Percentiles rank a stretch among this genome's conserved stretches.
These are phyloP conservation scores for Aspergillus brunneoviolaceus DNA, from an alignment of 2,329 filamentous ascomycete genomes.

Conservation along the genomic window DNA sequence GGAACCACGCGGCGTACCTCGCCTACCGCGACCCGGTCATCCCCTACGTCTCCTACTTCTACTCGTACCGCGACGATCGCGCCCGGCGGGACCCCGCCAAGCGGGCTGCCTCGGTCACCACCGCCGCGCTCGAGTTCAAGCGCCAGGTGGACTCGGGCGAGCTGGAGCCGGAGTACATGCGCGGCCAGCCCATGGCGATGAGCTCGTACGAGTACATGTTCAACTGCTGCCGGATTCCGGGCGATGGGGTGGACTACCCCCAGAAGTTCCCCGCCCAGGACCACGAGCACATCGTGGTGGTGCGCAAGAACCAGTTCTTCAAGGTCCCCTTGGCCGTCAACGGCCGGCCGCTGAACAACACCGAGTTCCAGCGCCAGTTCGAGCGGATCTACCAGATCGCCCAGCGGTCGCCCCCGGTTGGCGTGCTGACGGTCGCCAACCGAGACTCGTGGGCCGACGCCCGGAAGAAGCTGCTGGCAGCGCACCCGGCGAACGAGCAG, in stretches of 20 bases:
- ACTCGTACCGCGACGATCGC: constrained; percentile 93
- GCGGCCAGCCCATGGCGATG: constrained; percentile 96
- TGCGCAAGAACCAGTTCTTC: constrained; percentile 97
- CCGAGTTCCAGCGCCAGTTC: constrained; percentile 90
- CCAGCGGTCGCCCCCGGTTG: constrained; percentile 69
- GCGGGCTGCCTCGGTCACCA: constrained; percentile 86
- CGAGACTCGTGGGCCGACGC: constrained; percentile 90
- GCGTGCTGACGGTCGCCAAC: constrained; percentile 85
- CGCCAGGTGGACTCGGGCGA: constrained; percentile 78
- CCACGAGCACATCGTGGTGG: constrained; percentile 83
- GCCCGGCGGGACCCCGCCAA: constrained; percentile 83
- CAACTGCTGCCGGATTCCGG: constrained; percentile 83
- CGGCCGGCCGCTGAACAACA: constrained; percentile 81
- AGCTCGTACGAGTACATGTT: constrained; percentile 99
- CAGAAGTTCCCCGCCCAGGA: constrained; percentile 73
- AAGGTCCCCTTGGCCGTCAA: constrained; percentile 80
- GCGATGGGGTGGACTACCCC: constrained; percentile 76
- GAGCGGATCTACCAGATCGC: constrained; percentile 77
- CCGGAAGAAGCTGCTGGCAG: constrained; percentile 70
- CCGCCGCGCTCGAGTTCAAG: constrained; percentile 88
- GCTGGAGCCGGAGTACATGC: constrained; percentile 98
- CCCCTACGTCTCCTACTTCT: constrained; percentile 99
- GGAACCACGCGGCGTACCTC: constrained; percentile 94
- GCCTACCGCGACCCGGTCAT: constrained; percentile 92
- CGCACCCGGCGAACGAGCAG: constrained; percentile 75